A percentile compares a stretch with the other conserved stretches of the same genome.
Evolutionary conservation across 345 rosid species (phyloP).

Genomic region (Boechera stricta): DNA sequence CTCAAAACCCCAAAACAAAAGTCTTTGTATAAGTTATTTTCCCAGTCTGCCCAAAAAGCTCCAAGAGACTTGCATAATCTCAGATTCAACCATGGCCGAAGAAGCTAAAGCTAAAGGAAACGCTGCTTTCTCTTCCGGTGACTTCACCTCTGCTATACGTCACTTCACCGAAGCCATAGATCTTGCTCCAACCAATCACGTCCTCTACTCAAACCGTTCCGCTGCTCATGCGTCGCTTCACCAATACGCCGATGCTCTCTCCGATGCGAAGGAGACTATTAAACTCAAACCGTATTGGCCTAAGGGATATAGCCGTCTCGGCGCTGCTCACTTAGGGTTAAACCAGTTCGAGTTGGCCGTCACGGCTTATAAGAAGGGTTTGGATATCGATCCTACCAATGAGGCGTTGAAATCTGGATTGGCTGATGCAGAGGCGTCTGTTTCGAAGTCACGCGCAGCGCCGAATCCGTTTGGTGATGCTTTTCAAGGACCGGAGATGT

Average conservation of each 20-base stretch:
- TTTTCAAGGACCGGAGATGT: slow-evolving; percentile 91
- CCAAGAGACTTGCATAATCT: slow-evolving; percentile 16
- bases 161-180: slow-evolving; percentile 86
- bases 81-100: slow-evolving; percentile 59
- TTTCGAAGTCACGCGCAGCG: slow-evolving; percentile 48
- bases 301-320: slow-evolving; percentile 88
- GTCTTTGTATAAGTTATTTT: background rate
- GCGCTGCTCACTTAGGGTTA: slow-evolving; percentile 79
- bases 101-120: slow-evolving; percentile 87
- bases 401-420: slow-evolving; percentile 79
- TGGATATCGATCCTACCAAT: slow-evolving; percentile 80
- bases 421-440: slow-evolving; percentile 72
- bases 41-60: background rate
- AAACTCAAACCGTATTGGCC: slow-evolving; percentile 91
- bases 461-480: slow-evolving; percentile 68
- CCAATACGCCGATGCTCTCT: slow-evolving; percentile 67
- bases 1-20: slow-evolving; percentile 19
- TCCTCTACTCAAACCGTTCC: slow-evolving; percentile 92
- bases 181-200: slow-evolving; percentile 78
- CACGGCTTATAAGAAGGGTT: slow-evolving; percentile 72
- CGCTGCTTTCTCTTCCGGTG: slow-evolving; percentile 92
- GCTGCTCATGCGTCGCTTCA: slow-evolving; percentile 87
- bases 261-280: slow-evolving; percentile 86
- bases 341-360: slow-evolving; percentile 62
- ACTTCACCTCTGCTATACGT: slow-evolving; percentile 65